phyloP scores from a whole-genome alignment of 2,329 filamentous ascomycete species.

The Colletotrichum sublineola region DNA sequence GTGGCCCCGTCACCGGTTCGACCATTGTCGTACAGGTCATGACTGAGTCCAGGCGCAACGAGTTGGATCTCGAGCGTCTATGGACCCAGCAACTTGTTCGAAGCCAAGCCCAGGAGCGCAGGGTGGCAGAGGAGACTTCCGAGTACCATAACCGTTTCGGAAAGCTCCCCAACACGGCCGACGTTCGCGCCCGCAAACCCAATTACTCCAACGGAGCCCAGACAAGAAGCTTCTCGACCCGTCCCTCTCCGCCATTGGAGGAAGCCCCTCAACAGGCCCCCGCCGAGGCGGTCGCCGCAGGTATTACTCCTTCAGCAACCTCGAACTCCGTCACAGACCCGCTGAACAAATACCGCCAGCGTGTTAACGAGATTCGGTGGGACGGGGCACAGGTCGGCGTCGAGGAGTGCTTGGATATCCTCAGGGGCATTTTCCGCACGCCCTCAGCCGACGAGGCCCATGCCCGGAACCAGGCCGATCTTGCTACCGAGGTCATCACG shows the following conservation, averaged over 20 bases:
- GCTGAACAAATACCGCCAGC: constrained; percentile 42
- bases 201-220: constrained; percentile 47
- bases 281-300: constrained; percentile 1
- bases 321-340: constrained; percentile 15
- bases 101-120: constrained; percentile 43
- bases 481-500: constrained; percentile 59
- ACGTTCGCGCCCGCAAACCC: constrained; percentile 18
- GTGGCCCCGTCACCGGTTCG: constrained; percentile 62
- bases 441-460: constrained; percentile 43
- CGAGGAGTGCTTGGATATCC: constrained; percentile 53
- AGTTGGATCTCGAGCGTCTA: constrained; percentile 66
- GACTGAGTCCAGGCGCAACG: constrained; percentile 65
- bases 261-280: neutral
- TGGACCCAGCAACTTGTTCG: constrained; percentile 61
- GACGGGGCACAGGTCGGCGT: constrained; percentile 53
- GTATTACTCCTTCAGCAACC: constrained; percentile 18
- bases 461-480: constrained; percentile 50
- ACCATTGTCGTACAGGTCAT: constrained; percentile 71
- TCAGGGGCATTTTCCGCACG: constrained; percentile 55
- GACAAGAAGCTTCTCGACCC: constrained; percentile 52
- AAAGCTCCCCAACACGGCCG: constrained; percentile 30
- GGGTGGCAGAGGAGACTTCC: constrained; percentile 42
- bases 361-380: constrained; percentile 56
- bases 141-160: constrained; percentile 46
- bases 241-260: constrained; percentile 45